Conservation (phyloP, 2,329 filamentous ascomycete species). For the Plenodomus biglobosus region DNA sequence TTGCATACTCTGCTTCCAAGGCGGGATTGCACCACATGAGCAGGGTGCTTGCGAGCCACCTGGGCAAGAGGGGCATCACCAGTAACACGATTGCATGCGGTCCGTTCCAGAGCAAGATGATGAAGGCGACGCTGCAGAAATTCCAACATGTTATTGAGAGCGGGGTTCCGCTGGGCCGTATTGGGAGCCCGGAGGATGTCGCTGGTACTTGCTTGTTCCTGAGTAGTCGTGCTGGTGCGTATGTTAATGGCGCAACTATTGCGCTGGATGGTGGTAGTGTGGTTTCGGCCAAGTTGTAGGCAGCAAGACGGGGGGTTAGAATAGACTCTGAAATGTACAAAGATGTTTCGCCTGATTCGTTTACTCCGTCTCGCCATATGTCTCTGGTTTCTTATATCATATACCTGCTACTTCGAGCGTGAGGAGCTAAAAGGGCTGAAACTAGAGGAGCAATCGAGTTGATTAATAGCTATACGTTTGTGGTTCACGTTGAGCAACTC, state of each 20-base stretch:
- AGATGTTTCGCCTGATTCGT: too few relatives aligned
- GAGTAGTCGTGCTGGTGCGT: constrained; percentile 63
- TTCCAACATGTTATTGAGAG: constrained; percentile 58
- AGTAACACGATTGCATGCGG: constrained; percentile 72
- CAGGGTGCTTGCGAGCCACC: constrained; percentile 63
- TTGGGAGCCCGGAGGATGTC: constrained; percentile 68
- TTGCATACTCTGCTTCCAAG: constrained; percentile 62
- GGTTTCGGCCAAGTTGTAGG: constrained; percentile 42
- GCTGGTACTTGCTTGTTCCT: constrained; percentile 72
- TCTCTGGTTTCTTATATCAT: too few relatives aligned
- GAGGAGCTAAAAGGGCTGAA: too few relatives aligned
- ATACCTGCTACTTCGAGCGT: too few relatives aligned
- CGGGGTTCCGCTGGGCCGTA: constrained; percentile 66
- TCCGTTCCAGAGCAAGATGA: constrained; percentile 71
- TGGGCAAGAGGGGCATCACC: constrained; percentile 63
- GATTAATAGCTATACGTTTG: too few relatives aligned
- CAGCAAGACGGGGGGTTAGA: too few relatives aligned
- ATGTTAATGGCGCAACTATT: constrained; percentile 49
- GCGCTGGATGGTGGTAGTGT: constrained; percentile 46
- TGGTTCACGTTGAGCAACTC: too few relatives aligned
- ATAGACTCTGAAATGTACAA: too few relatives aligned
- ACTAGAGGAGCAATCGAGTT: too few relatives aligned
- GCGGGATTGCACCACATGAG: constrained; percentile 66
- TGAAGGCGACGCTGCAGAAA: constrained; percentile 67
- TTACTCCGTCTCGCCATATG: too few relatives aligned